Evolutionary conservation across 2,329 filamentous ascomycete genomes (phyloP), one percentile per base, ranked within the genome.

Genomic region (Byssothecium circinans): DNA sequence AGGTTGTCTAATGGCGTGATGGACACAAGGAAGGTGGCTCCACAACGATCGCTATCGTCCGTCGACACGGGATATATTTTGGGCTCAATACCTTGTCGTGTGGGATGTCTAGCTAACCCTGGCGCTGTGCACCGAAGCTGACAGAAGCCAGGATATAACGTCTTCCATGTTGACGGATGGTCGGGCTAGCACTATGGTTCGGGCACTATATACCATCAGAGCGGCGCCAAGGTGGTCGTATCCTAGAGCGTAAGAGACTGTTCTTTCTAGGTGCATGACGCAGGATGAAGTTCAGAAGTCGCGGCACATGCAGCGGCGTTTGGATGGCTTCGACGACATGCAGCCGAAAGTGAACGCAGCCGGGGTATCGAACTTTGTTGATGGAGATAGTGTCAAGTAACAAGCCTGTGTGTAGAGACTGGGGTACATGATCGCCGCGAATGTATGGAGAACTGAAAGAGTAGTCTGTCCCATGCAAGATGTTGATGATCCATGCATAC

Each of bases 91-190:
- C 53, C 47, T 29, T 41, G 50, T 54, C 47, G 15, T 50, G 43
- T 47, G 42, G 42, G 47, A 50, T 49, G 47, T 39, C 11, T 30
- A 43, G 33, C 35, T 22, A 15, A 43, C 35, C 33, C 33, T 49
- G 47, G 43, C 37, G 33, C 23, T 44, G 42, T 60, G 53, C 47
- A 45, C 39, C 22, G 52, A 56, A 56, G 49, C 50, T 47, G 49
- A 47, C 42, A 29, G 43, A 57, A 52, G 33, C 45, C 51, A 43
- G 39, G 47, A 45, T 49, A 18, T 29, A 25, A 23, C 33, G 18
- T 23, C 40, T 20, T n/a, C 29, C 17, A 53, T 49, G 52, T 54
- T 56, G 41, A 14, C 15, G 17, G 36, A 15, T 17, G 32, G 37
- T 51, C 52, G 54, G 52, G 48, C 54, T 47, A 56, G 54, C 50